Base-by-base conservation (phyloP, 257 asterid species). In the Fraxinus americana region DNA sequence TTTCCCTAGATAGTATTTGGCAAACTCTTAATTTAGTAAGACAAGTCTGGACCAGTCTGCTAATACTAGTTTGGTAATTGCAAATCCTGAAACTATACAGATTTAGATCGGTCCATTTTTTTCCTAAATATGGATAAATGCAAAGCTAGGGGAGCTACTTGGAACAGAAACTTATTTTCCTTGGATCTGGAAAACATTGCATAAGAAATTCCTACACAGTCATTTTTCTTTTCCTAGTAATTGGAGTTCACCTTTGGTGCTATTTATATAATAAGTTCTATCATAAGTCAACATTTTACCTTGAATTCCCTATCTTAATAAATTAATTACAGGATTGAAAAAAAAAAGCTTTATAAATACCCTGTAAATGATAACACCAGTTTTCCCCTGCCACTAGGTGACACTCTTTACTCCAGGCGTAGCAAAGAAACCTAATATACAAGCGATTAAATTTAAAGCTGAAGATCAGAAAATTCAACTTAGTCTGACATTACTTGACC, bases 391-490 rank as follows among this genome's bases (percentile, higher is more conserved):
- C 68, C 68, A 23, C 16, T 61, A 11, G 34, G 27, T 57, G 29
- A 57, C 1, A 5, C 68, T 61, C 34, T 10, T 61, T 10, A 61
- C 14, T 61, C 68, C 34, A 61, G 34, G 16, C 8, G 34, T 16
- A 50, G 5, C 67, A 45, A 59, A 74, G 27, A 32, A 68, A 19
- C n/a, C 39, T 27, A 69, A 41, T 34, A 43, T 41, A 17, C 25
- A 12, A 70, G 41, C 25, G 25, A 50, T 35, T 57, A 43, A 10
- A 70, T 48, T 32, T 8, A 70, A 43, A 39, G 5, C 34, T 30
- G 7, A 73, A 61, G 36, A 30, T 61, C 74, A 57, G 79, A 59
- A 83, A 59, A 73, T 73, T 25, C 34, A 61, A 61, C 4, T 61
- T 3, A 30, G 41, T 50, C 75, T 69, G 71, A 70, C 67, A 29